phyloP scores from a whole-genome alignment of 1,139 yeast species.

The Geotrichum aggregatum region DNA sequence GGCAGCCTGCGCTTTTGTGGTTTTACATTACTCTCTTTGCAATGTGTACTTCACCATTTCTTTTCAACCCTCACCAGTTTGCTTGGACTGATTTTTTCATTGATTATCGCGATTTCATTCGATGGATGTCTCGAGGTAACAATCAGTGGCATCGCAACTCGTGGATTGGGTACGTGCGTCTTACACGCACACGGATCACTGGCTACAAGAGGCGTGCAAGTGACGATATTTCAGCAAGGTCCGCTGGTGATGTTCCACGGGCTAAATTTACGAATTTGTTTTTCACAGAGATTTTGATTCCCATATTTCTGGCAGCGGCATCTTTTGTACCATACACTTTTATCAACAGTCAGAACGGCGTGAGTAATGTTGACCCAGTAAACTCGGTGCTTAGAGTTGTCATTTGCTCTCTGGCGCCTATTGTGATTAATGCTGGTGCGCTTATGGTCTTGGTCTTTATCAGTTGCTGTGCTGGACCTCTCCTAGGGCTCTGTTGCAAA shows the following conservation, averaged over 20 bases:
- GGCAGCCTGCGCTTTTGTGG: conserved; percentile 98
- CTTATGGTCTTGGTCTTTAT: conserved; percentile 59
- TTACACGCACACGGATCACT: conserved; percentile 93
- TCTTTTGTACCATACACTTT: conserved; percentile 87
- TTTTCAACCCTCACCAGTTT: conserved; percentile 97
- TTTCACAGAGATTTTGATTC: conserved; percentile 83
- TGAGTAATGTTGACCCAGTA: conserved; percentile 50
- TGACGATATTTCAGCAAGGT: conserved; percentile 86
- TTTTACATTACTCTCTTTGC: conserved; percentile 96
- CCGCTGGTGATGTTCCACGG: conserved; percentile 91
- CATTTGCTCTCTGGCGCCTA: conserved; percentile 88
- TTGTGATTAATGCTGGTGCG: conserved; percentile 79
- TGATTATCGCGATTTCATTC: conserved; percentile 95
- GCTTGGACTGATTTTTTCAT: conserved; percentile 98
- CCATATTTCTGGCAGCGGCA: conserved; percentile 81
- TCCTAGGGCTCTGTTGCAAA: conserved; percentile 92
- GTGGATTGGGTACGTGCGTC: conserved; percentile 96
- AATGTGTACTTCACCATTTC: conserved; percentile 86
- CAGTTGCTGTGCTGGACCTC: conserved; percentile 97
- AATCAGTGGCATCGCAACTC: conserved; percentile 98
- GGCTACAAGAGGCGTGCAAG: conserved; percentile 91
- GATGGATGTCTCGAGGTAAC: conserved; percentile 99
- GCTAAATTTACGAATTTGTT: conserved; percentile 86
- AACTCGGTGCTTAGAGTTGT: conserved; percentile 82
- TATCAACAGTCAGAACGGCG: conserved; percentile 97